These are phyloP conservation scores for Cercophora sp. DNA, from an alignment of 495 filamentous ascomycete genomes.

Conservation along the genomic window DNA sequence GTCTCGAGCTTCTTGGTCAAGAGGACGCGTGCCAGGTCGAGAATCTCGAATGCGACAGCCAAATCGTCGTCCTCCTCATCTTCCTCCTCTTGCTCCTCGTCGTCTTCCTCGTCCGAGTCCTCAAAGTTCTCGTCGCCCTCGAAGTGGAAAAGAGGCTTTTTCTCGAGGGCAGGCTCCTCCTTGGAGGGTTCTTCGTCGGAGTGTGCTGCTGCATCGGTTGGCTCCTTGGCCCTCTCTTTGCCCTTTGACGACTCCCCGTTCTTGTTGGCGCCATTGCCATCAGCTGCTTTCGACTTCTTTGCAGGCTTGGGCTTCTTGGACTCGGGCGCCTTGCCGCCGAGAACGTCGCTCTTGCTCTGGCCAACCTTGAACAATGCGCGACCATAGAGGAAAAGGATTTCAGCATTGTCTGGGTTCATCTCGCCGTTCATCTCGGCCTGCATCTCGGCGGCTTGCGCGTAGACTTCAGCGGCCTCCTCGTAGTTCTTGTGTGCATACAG, in stretches of 20 bases:
- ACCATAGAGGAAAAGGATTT: constrained; percentile 89
- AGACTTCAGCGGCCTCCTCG: constrained; percentile 76
- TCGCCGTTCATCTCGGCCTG: constrained; percentile 92
- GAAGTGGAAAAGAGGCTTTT: constrained; percentile 83
- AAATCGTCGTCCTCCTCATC: constrained; percentile 89
- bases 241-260: constrained; percentile 50
- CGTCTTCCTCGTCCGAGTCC: constrained; percentile 64
- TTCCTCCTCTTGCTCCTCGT: constrained; percentile 44
- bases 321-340: constrained; percentile 73
- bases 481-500: constrained; percentile 82
- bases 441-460: constrained; percentile 80
- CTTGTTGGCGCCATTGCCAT: constrained; percentile 24
- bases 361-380: constrained; percentile 89
- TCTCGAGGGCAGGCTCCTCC: constrained; percentile 32
- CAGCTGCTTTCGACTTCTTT: constrained; percentile 32
- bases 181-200: constrained; percentile 39
- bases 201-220: constrained; percentile 16
- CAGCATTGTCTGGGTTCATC: constrained; percentile 81
- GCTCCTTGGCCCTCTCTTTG: constrained; percentile 39
- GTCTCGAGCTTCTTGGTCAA: constrained; percentile 53
- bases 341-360: constrained; percentile 87
- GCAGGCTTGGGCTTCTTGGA: constrained; percentile 47
- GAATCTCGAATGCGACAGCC: constrained; percentile 80
- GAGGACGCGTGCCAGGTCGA: constrained; percentile 85
- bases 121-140: constrained; percentile 92